These are phyloP conservation scores for Uronychia setigera DNA, from an alignment of 73 alveolate genomes.

Conservation along the genomic window DNA sequence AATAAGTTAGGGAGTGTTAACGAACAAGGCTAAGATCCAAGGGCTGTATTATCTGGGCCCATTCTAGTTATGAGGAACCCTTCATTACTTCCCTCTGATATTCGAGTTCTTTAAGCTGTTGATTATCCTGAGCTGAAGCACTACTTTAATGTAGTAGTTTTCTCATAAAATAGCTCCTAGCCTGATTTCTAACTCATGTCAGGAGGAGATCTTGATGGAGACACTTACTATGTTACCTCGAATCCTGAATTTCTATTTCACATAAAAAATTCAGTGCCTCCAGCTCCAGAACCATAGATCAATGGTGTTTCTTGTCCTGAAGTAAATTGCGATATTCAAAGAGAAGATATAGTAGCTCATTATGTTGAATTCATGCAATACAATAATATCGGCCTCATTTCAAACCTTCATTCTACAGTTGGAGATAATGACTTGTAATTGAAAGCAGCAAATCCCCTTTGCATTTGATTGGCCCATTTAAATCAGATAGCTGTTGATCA, in stretches of 20 bases:
- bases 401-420: slow-evolving; percentile 68
- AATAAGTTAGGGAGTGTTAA: no score
- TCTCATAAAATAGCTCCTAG: slow-evolving; percentile 72
- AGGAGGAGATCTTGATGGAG: slow-evolving; percentile 95
- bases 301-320: no score
- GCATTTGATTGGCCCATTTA: slow-evolving; percentile 64
- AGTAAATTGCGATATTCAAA: no score
- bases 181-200: slow-evolving; percentile 80
- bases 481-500: slow-evolving; percentile 81
- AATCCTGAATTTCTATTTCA: slow-evolving; percentile 19
- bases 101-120: slow-evolving; percentile 74
- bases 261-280: slow-evolving; percentile 1
- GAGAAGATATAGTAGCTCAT: slow-evolving; percentile 65
- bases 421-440: slow-evolving; percentile 66
- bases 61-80: no score
- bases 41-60: no score
- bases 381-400: slow-evolving; percentile 67
- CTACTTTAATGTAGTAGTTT: slow-evolving; percentile 78
- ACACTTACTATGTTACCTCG: slow-evolving; percentile 79
- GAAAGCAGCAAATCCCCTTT: slow-evolving; percentile 50
- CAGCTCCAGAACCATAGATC: no score
- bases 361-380: slow-evolving; percentile 55
- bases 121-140: slow-evolving; percentile 69
- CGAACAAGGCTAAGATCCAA: no score
- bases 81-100: no score